Base-by-base conservation (phyloP, 768 basidiomycete genomes). In the Ramaria sp. region DNA sequence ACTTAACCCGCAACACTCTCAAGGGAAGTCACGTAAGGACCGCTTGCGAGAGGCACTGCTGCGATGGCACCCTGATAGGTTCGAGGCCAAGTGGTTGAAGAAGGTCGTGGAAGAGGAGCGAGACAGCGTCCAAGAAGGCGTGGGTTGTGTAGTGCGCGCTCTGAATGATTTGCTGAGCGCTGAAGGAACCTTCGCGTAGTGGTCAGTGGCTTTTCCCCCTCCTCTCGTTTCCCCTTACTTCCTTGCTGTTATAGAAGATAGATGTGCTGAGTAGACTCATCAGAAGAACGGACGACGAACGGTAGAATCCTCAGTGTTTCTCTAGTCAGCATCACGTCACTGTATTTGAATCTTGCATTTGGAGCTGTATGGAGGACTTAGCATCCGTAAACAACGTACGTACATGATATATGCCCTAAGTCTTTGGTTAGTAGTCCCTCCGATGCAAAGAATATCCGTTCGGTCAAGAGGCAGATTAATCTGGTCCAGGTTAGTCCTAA, bases 61-160 rank as follows among this genome's bases (percentile, higher is more conserved):
- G 68, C 71, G 76, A 61, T 91, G 87, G 88, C 88, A 91, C 68
- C 88, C 88, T 4, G 88, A 91, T 69, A 80, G 85, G 34, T 90
- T 91, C 64, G 84, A 89, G 61, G 81, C 80, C 37, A 82, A 84
- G 66, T 70, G 79, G 53, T 66, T 90, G 64, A 71, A 76, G 11
- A 82, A 82, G 68, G 85, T 89, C 50, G 69, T 72, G 50, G 81
- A 83, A 59, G 73, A 66, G 37, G 85, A 89, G 59, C 76, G 74
- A 66, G 86, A 81, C 64, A 78, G 68, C 63, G 86, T 91, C 51
- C 78, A 79, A 69, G 77, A 78, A 57, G 88, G 83, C n/a, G 85
- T 85, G 1, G 87, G 86, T 27, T 69, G 71, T 30, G 88, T 91
- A 52, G 83, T 80, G 50, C 74, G 88, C 61, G 78, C 73, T 66